Percentiles rank a stretch among this genome's conserved stretches.
Evolutionary conservation across 768 basidiomycete species (phyloP).

Genomic region (Coprinopsis strossmayeri): DNA sequence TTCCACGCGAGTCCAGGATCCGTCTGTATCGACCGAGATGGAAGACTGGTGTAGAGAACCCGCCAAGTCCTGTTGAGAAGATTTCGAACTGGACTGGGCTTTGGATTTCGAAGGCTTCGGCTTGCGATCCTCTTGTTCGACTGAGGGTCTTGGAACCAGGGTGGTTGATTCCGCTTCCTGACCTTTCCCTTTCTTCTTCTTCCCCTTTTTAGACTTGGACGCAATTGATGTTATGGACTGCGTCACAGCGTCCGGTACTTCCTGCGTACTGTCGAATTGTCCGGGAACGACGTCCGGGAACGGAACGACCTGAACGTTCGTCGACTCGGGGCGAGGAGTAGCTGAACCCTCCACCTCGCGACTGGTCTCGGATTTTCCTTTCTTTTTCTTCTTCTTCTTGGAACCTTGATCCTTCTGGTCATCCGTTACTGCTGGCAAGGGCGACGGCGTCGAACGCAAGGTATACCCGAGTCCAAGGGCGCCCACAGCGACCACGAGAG

Average conservation of each 20-base stretch:
- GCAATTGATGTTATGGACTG: constrained; percentile 14
- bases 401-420: constrained; percentile 6
- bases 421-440: background rate
- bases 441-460: background rate
- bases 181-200: constrained; percentile 28
- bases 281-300: constrained; percentile 40
- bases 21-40: constrained; percentile 43
- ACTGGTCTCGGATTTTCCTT: no score
- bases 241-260: constrained; percentile 1
- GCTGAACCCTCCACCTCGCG: no score
- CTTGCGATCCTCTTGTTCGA: background rate
- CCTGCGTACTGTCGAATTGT: constrained; percentile 27
- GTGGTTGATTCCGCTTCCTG: constrained; percentile 9
- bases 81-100: background rate
- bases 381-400: constrained; percentile 21
- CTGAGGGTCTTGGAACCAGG: constrained; percentile 9
- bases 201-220: constrained; percentile 39
- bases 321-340: no score
- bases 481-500: constrained; percentile 32
- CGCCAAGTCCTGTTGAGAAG: constrained; percentile 15
- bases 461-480: constrained; percentile 34
- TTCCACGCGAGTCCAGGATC: constrained; percentile 71
- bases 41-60: constrained; percentile 24
- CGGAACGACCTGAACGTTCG: constrained; percentile 22
- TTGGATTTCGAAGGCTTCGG: constrained; percentile 8